A percentile compares a stretch with the other conserved stretches of the same genome.
Evolutionary conservation across 2,329 filamentous ascomycete genomes (phyloP).

Genomic region (Exophiala lecanii-corni): DNA sequence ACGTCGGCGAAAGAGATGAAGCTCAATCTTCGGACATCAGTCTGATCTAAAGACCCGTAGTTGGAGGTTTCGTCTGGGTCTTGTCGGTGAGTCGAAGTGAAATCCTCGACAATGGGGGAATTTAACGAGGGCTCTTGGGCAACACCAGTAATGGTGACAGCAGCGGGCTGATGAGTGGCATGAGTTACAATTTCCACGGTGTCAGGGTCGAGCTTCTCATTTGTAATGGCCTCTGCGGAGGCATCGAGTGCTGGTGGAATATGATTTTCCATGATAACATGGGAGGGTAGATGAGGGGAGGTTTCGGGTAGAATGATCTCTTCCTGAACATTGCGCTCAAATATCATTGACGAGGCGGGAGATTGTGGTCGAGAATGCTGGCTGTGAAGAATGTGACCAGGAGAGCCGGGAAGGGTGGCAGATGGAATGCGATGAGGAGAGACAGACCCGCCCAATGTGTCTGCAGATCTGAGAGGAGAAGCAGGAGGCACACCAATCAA

Average conservation of each 20-base stretch:
- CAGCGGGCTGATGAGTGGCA: slow-evolving; percentile 73
- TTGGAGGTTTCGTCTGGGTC: slow-evolving; percentile 63
- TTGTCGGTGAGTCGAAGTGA: slow-evolving; percentile 45
- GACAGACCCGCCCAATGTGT: slow-evolving; percentile 45
- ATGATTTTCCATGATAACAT: slow-evolving; percentile 90
- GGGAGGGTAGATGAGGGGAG: slow-evolving; percentile 82
- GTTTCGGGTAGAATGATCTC: slow-evolving; percentile 60
- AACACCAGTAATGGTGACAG: slow-evolving; percentile 58
- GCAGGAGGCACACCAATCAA: slow-evolving; percentile 22
- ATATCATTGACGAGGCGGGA: slow-evolving; percentile 72
- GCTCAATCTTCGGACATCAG: slow-evolving; percentile 76
- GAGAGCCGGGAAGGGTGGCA: slow-evolving; percentile 55
- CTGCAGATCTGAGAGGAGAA: slow-evolving; percentile 28
- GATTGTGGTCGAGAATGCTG: slow-evolving; percentile 72
- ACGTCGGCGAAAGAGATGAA: slow-evolving; percentile 98
- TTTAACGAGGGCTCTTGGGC: slow-evolving; percentile 32
- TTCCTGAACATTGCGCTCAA: slow-evolving; percentile 93
- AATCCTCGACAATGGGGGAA: slow-evolving; percentile 46
- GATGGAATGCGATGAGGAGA: slow-evolving; percentile 33
- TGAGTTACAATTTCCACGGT: slow-evolving; percentile 91
- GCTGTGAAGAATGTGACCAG: slow-evolving; percentile 58
- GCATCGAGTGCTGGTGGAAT: slow-evolving; percentile 90
- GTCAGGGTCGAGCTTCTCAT: slow-evolving; percentile 77
- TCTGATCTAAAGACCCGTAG: slow-evolving; percentile 71
- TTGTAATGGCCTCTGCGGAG: slow-evolving; percentile 86